Evolutionary conservation across 176 grass and related monocot genomes (phyloP).

Genomic region (Chloris gayana): DNA sequence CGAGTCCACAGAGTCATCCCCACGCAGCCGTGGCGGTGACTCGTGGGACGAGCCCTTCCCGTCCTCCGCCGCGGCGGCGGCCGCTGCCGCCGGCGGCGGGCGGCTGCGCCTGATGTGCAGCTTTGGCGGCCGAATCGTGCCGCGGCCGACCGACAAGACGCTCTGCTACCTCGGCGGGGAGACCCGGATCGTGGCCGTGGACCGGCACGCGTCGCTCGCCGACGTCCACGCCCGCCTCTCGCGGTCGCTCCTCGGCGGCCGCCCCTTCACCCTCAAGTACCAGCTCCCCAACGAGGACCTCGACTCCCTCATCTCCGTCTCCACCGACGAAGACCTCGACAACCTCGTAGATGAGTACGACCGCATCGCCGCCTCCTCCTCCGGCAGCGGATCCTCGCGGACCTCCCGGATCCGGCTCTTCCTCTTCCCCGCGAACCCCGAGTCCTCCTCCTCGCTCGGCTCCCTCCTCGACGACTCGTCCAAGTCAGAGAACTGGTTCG

Average conservation of each 20-base stretch:
- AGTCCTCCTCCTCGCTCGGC: slow-evolving; percentile 82
- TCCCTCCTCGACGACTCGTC: slow-evolving; percentile 88
- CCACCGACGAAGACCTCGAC: slow-evolving; percentile 95
- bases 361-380: slow-evolving; percentile 59
- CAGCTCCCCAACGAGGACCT: slow-evolving; percentile 99
- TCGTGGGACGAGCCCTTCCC: slow-evolving; percentile 89
- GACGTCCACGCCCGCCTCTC: slow-evolving; percentile 83
- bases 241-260: slow-evolving; percentile 66
- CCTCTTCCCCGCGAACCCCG: slow-evolving; percentile 87
- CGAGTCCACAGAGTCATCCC: slow-evolving; percentile 87
- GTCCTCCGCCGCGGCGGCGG: slow-evolving; percentile 50
- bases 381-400: slow-evolving; percentile 48
- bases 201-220: slow-evolving; percentile 69
- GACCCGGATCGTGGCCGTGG: slow-evolving; percentile 88
- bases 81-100: slow-evolving; percentile 17
- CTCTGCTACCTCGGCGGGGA: slow-evolving; percentile 92
- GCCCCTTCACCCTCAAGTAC: slow-evolving; percentile 95
- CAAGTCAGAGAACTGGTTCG: slow-evolving; percentile 97
- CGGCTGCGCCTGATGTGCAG: slow-evolving; percentile 96
- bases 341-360: slow-evolving; percentile 99
- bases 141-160: slow-evolving; percentile 86
- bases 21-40: slow-evolving; percentile 89
- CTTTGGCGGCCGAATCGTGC: slow-evolving; percentile 93
- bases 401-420: slow-evolving; percentile 89
- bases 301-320: slow-evolving; percentile 91